phyloP scores from a whole-genome alignment of 2,329 filamentous ascomycete genomes.

The Penicillium hesseltinei region DNA sequence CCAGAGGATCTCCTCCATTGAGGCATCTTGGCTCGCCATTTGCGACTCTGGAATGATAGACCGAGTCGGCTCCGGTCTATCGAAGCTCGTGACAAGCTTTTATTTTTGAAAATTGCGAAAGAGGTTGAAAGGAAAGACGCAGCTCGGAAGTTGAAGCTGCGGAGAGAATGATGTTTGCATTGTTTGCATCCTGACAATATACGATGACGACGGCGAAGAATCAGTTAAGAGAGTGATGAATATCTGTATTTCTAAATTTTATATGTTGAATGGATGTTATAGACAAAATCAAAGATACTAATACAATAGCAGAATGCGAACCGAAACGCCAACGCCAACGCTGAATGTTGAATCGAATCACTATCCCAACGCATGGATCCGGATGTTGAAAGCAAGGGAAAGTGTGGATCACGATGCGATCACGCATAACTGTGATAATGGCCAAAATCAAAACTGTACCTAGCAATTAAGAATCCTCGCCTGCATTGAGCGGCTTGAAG shows the following conservation, averaged over 20 bases:
- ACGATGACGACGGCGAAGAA: not conserved
- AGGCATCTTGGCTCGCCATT: slow-evolving; percentile 39
- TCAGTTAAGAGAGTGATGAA: not conserved
- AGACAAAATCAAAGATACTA: not conserved
- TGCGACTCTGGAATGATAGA: not conserved
- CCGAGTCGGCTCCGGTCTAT: not conserved
- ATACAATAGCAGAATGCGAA: not conserved
- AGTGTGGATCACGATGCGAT: slow-evolving; percentile 12
- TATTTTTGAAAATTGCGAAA: not conserved
- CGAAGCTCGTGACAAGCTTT: not conserved
- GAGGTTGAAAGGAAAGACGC: not conserved
- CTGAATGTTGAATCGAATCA: slow-evolving; percentile 35
- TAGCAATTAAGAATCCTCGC: not conserved
- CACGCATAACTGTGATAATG: not conserved
- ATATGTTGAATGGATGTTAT: not conserved
- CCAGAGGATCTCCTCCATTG: slow-evolving; percentile 48
- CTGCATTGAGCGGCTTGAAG: slow-evolving; percentile 34
- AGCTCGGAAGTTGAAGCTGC: slow-evolving; percentile 3
- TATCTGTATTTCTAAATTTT: not conserved
- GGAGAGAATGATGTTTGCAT: slow-evolving; percentile 25
- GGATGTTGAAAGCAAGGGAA: slow-evolving; percentile 29
- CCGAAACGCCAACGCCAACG: slow-evolving; percentile 23
- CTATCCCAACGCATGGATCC: slow-evolving; percentile 16
- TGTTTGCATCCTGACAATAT: slow-evolving; percentile 27
- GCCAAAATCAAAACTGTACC: no score